Conservation (phyloP, 768 basidiomycete species). For the Boletellus ananiceps region DNA sequence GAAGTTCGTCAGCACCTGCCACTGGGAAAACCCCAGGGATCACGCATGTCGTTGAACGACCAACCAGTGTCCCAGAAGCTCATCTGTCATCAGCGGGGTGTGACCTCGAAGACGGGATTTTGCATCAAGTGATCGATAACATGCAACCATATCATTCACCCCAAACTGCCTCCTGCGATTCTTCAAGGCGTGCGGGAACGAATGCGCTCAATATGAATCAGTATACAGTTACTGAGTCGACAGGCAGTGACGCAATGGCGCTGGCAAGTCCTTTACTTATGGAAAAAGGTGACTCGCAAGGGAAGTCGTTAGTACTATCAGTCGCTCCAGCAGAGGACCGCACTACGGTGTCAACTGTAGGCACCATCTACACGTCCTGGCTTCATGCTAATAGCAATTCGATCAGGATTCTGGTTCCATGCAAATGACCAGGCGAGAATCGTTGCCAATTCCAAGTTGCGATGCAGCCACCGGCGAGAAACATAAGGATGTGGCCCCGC, state of each 20-base stretch:
- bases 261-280: background rate
- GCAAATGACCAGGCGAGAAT: background rate
- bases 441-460: background rate
- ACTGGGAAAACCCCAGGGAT: background rate
- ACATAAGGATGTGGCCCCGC: conserved; percentile 7
- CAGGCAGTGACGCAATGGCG: background rate
- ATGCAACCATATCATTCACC: background rate
- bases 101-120: background rate
- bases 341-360: background rate
- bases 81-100: background rate
- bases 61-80: background rate
- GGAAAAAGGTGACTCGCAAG: background rate
- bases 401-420: background rate
- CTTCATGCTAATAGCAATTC: background rate
- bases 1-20: background rate
- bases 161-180: background rate
- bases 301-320: background rate
- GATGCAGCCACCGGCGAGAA: conserved; percentile 9
- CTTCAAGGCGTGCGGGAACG: conserved; percentile 6
- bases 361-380: background rate
- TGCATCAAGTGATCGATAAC: background rate
- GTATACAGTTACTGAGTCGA: background rate
- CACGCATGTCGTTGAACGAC: background rate
- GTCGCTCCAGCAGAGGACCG: background rate
- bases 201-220: background rate